These are phyloP conservation scores for Microglena sp. DNA, from an alignment of 139 green algal species.

Conservation along the genomic window DNA sequence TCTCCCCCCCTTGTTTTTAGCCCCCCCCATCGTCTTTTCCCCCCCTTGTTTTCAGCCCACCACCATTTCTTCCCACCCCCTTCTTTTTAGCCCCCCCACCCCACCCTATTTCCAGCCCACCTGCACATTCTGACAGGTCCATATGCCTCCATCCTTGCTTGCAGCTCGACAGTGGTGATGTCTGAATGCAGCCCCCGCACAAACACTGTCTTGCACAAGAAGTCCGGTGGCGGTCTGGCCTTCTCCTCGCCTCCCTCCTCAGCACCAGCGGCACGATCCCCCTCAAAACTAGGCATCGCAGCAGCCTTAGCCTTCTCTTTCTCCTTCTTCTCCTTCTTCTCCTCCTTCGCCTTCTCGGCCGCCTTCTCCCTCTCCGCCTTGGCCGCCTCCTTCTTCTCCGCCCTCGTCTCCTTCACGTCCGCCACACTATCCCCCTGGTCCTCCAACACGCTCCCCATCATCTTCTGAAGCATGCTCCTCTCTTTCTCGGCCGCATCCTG, in stretches of 20 bases:
- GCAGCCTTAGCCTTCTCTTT: constrained; percentile 10
- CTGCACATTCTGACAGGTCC: constrained; percentile 10
- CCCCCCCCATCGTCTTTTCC: too few relatives aligned
- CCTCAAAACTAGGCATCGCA: background rate
- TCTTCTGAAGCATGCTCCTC: constrained; percentile 7
- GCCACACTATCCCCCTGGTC: background rate
- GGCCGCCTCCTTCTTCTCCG: background rate
- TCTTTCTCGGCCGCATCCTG: constrained; percentile 1
- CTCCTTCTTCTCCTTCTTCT: constrained; percentile 16
- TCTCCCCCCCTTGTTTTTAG: too few relatives aligned
- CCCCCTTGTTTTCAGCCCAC: too few relatives aligned
- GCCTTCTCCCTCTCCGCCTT: background rate
- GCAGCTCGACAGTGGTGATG: constrained; percentile 5
- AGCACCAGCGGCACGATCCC: background rate
- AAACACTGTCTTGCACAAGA: constrained; percentile 58
- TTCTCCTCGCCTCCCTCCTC: background rate
- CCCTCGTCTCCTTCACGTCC: constrained; percentile 2
- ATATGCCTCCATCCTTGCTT: constrained; percentile 22
- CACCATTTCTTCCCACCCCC: too few relatives aligned
- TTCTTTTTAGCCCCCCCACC: too few relatives aligned
- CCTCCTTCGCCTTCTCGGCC: background rate
- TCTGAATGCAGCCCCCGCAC: constrained; percentile 53
- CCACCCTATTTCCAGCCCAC: too few relatives aligned
- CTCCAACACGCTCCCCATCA: constrained; percentile 5
- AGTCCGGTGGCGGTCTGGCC: constrained; percentile 1